phyloP scores from a whole-genome alignment of 257 asterid species.

The Fraxinus americana region DNA sequence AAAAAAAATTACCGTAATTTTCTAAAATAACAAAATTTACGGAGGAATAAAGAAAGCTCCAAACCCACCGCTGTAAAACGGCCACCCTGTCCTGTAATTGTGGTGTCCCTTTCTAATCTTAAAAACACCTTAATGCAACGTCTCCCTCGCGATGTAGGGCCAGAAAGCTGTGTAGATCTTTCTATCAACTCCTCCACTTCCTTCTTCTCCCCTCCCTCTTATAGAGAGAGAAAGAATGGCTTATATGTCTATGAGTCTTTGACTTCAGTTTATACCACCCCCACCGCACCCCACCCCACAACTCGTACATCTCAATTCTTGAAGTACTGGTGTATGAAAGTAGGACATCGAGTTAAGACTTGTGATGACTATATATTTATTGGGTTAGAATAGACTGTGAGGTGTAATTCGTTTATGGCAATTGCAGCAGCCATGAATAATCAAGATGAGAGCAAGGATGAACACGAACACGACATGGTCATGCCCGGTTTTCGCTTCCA shows the following conservation, averaged over 20 bases:
- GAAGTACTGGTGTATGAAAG: conserved; percentile 11
- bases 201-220: not conserved
- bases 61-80: conserved; percentile 69
- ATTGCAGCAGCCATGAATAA: conserved; percentile 62
- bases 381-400: conserved; percentile 2
- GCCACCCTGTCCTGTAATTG: conserved; percentile 67
- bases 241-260: not conserved
- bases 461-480: conserved; percentile 81
- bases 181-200: conserved; percentile 34
- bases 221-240: conserved; percentile 26
- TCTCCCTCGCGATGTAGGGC: conserved; percentile 52
- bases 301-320: conserved; percentile 14
- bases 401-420: conserved; percentile 53
- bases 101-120: conserved; percentile 72
- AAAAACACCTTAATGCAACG: conserved; percentile 45
- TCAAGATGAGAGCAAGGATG: conserved; percentile 49
- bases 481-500: conserved; percentile 99
- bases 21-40: conserved; percentile 24
- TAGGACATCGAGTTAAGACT: too few relatives aligned
- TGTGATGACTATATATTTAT: not conserved
- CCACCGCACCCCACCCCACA: conserved; percentile 17
- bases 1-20: not conserved
- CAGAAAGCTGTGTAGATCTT: conserved; percentile 59
- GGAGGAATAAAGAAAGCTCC: conserved; percentile 59
- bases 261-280: conserved; percentile 21